Evolutionary conservation across 106 monocot species (phyloP), one percentile per base, ranked within the genome.

Genomic region (Ottelia alismoides): DNA sequence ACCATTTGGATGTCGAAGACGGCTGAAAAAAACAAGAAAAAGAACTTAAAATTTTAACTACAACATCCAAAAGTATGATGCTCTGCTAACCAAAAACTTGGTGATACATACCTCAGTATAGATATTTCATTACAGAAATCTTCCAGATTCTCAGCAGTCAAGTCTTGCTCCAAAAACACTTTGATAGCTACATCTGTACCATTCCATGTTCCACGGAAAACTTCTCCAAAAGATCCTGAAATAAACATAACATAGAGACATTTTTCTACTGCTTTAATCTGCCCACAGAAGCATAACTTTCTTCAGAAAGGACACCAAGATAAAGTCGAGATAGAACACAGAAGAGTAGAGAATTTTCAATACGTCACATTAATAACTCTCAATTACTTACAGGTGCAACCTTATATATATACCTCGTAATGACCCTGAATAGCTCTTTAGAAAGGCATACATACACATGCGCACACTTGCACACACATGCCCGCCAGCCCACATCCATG

Each of bases 1-100:
- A 85, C 92, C 92, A 76, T 92, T 92, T 55, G 92, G 92, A 70
- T 92, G 92, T 57, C 92, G 86, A 64, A 92, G 82, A 18, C 92
- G 86, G 71, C 92, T 92, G 86, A 27, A 79, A 25, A 51, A 49
- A 70, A 77, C 22, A 27, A 63, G 53, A 1, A 68, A 45, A 12
- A 52, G 72, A n/a, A n/a, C n/a, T n/a, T n/a, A n/a, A n/a, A n/a
- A n/a, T n/a, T n/a, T n/a, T n/a, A n/a, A n/a, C n/a, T n/a, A n/a
- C n/a, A n/a, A n/a, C n/a, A n/a, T n/a, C n/a, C n/a, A n/a, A n/a
- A n/a, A n/a, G n/a, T n/a, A n/a, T n/a, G n/a, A n/a, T n/a, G n/a
- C n/a, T n/a, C n/a, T n/a, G n/a, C n/a, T n/a, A n/a, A n/a, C n/a
- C n/a, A n/a, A n/a, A n/a, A n/a, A n/a, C n/a, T n/a, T n/a, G n/a